Evolutionary conservation across 164 flowering plant genomes (phyloP), one percentile per base, ranked within the genome.

Genomic region (Houttuynia cordata): DNA sequence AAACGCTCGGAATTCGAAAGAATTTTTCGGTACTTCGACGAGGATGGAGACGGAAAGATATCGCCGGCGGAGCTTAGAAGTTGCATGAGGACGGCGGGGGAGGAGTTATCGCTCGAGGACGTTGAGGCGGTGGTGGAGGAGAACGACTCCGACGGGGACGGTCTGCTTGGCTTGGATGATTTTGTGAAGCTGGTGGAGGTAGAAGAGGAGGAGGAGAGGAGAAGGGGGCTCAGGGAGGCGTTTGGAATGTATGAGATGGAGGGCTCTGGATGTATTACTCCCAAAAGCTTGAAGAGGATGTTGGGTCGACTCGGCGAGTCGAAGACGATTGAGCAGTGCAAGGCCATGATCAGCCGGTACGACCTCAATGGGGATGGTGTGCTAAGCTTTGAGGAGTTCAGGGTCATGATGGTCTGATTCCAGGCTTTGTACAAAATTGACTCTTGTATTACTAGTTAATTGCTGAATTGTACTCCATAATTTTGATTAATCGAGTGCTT

Each of bases 281-380:
- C 70, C 62, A 57, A 45, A 53, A 62, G 70, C 24, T 40, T 67
- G 62, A 67, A 24, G 54, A 67, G 70, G 53, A 62, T 67, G 70
- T 66, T 67, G 20, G 41, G 52, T 52, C 45, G 58, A 40, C 39
- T 79, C 18, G 80, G 79, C 0, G 67, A 76, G 24, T 62, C 64
- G 9, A 76, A 53, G 25, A 59, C 77, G 0, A 56, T 63, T 14
- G 77, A 72, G 42, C 77, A 76, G 18, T 79, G 83, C 41, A 64
- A 7, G 53, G 54, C 24, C 17, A 76, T 79, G 82, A 74, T 79
- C 45, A 24, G 59, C 3, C 56, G 41, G n/a, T 76, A 72, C 60
- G 82, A 79, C 65, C 55, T 74, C 10, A 53, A 76, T 60, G 80
- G 80, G 4, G 78, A 79, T 63, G 80, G 78, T 0, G 70, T 72